Base-by-base conservation (phyloP, 2,329 filamentous ascomycete species). In the Bipolaris sorokiniana region DNA sequence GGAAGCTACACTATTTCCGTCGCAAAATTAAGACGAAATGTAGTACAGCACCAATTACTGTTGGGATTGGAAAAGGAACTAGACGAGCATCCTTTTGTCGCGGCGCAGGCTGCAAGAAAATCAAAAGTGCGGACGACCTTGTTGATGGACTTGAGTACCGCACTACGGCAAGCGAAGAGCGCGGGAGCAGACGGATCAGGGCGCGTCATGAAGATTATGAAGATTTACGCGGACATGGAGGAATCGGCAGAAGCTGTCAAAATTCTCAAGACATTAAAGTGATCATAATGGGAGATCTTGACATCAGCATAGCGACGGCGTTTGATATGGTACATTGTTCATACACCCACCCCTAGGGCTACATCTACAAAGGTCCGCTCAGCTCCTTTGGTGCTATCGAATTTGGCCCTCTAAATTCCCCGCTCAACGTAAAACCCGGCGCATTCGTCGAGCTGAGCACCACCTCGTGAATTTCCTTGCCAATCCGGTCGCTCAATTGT, bases 371-470 rank as follows among this genome's bases (percentile, higher is more conserved):
- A 20, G 71, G 70, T 5, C 71, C 71, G n/a, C 66, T 65, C 31
- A 78, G 52, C 7, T 79, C 78, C 62, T 75, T 78, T 15, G 76
- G 66, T n/a, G 71, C 57, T 64, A 78, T 71, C 16, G 74, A 77
- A 40, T 76, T 64, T 5, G 72, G 46, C 11, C 88, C 82, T 68
- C 80, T 86, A 76, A 95, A 90, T 52, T 89, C 86, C 55, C 93
- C 94, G 73, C 86, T 96, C 75, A 99, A 79, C 74, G 88, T 92
- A 80, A 99, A 87, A 0, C 92, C 94, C 1, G 95, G 93, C 1
- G 90, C 88, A 72, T 95, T 84, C 6, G 94, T 96, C 11, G 92
- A 92, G 80, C 91, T 94, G 69, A 99, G 80, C 33, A 98, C 86
- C 69, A 89, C 85, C 77, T 89, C 86, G 63, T 88, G 88, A 50